Conservation (phyloP, 2,329 filamentous ascomycete genomes). For the Neobulgaria alba region DNA sequence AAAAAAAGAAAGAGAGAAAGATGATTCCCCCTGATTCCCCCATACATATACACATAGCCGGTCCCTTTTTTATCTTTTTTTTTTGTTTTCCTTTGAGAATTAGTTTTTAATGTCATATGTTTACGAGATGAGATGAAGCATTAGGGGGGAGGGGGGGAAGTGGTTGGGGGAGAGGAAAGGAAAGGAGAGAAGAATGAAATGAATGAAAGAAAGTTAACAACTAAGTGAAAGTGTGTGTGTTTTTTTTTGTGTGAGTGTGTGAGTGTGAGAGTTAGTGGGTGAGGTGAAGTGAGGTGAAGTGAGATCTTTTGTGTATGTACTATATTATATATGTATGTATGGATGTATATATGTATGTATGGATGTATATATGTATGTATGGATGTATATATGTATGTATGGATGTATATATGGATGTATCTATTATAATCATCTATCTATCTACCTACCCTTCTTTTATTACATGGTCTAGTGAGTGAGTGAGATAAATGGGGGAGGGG, state of each 20-base stretch:
- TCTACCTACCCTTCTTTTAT: neutral
- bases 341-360: neutral
- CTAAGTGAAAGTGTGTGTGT: neutral
- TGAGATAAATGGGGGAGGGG: neutral
- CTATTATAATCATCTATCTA: neutral
- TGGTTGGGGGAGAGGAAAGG: neutral
- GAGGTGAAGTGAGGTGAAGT: neutral
- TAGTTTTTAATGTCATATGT: too few species aligned
- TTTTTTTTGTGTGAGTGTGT: neutral
- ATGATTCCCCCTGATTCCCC: too few species aligned
- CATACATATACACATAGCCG: too few species aligned
- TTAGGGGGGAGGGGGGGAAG: neutral
- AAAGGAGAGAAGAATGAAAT: neutral
- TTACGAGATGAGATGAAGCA: neutral
- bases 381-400: neutral
- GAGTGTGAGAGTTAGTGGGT: neutral
- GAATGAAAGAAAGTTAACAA: neutral
- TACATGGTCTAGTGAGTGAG: neutral
- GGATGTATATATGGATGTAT: neutral
- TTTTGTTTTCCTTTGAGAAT: too few species aligned
- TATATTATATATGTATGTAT: neutral
- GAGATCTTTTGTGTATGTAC: neutral
- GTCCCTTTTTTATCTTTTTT: too few species aligned
- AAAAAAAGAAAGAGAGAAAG: too few species aligned
- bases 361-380: neutral